These are phyloP conservation scores for Neofusicoccum cordaticola DNA, from an alignment of 2,329 filamentous ascomycete genomes.

Conservation along the genomic window DNA sequence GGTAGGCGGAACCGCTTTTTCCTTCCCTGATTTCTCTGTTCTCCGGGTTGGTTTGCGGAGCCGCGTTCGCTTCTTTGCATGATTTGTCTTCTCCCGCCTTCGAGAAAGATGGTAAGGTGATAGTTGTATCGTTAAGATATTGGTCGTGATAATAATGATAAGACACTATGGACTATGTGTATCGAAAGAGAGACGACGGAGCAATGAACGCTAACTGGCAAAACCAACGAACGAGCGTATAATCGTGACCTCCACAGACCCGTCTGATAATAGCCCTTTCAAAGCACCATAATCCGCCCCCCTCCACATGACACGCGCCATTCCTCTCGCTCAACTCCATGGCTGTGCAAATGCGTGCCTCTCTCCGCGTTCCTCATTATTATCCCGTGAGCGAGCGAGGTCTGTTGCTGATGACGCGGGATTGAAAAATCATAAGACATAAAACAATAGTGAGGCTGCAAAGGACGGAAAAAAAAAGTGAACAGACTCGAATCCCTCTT, in stretches of 20 bases:
- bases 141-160: neutral
- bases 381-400: neutral
- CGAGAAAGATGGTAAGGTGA: too few species aligned
- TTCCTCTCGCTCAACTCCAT: neutral
- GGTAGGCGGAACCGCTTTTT: too few species aligned
- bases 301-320: too few species aligned
- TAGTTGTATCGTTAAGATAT: neutral
- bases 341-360: neutral
- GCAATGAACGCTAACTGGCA: neutral
- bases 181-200: neutral
- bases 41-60: too few species aligned
- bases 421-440: neutral
- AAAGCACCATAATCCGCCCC: too few species aligned
- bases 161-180: constrained; percentile 1
- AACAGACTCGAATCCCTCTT: neutral
- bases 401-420: neutral
- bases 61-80: too few species aligned
- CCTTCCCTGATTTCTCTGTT: too few species aligned
- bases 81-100: too few species aligned
- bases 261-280: too few species aligned
- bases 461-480: neutral
- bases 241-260: neutral
- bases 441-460: neutral
- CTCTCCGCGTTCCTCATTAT: neutral
- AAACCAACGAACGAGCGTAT: neutral